These are phyloP conservation scores for Cladosporium sp. DNA, from an alignment of 2,329 filamentous ascomycete species.

Conservation along the genomic window DNA sequence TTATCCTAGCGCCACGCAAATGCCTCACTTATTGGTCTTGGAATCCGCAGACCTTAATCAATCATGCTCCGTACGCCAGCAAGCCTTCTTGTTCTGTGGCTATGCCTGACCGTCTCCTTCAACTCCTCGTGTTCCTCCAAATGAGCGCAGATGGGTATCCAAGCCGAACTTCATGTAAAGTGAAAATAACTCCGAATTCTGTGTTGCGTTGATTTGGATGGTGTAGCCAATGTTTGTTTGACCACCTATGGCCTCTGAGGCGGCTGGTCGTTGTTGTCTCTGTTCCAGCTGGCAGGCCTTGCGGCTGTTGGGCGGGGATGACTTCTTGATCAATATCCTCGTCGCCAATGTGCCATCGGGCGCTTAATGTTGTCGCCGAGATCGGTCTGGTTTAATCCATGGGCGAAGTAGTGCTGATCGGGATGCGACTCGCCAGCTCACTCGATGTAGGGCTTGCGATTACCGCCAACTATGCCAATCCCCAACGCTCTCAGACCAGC, in stretches of 20 bases:
- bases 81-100: not conserved
- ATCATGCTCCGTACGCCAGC: not conserved
- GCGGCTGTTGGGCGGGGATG: no score
- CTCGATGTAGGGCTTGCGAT: constrained; percentile 62
- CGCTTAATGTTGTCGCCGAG: no score
- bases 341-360: no score
- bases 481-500: constrained; percentile 57
- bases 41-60: not conserved
- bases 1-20: not conserved
- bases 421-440: constrained; percentile 37
- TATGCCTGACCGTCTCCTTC: not conserved
- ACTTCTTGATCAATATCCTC: no score
- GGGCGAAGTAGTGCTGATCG: not conserved
- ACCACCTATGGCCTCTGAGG: no score
- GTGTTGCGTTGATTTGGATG: not conserved
- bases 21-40: not conserved
- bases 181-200: not conserved
- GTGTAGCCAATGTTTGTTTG: not conserved
- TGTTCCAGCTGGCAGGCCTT: no score
- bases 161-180: not conserved
- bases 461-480: constrained; percentile 58
- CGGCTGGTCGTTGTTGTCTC: no score
- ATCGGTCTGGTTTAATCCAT: no score
- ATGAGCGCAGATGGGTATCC: constrained; percentile 2
- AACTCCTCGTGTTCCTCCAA: not conserved